phyloP scores from a whole-genome alignment of 345 rosid species.

The Salix koriyanagi region DNA sequence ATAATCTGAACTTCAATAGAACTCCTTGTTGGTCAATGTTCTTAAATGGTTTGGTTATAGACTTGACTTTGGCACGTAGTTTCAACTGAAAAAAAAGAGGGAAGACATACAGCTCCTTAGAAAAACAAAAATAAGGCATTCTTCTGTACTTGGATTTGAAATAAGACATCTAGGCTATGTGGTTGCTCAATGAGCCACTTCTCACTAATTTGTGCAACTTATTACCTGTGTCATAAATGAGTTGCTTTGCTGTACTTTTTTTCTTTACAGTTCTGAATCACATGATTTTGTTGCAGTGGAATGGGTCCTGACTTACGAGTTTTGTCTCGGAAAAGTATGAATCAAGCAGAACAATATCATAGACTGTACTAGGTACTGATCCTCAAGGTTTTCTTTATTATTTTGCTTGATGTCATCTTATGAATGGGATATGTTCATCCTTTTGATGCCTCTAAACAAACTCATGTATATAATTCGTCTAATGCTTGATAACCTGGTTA shows the following conservation, averaged over 20 bases:
- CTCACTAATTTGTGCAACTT: neutral
- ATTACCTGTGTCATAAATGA: neutral
- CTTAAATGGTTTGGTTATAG: no score
- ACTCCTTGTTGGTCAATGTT: no score
- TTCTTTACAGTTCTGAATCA: neutral
- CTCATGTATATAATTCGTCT: no score
- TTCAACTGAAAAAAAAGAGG: no score
- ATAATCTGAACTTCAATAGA: no score
- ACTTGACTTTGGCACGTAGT: neutral
- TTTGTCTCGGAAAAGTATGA: constrained; percentile 87
- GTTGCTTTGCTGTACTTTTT: neutral
- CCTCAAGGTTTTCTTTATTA: neutral
- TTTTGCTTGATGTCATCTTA: neutral
- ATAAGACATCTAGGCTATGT: neutral
- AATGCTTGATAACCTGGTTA: no score
- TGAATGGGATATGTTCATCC: no score
- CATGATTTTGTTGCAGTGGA: constrained; percentile 51
- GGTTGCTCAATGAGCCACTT: neutral
- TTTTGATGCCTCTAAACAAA: no score
- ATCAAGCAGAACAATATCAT: constrained; percentile 88
- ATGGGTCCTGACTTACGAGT: constrained; percentile 99
- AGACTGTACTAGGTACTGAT: constrained; percentile 63
- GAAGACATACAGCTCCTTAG: neutral
- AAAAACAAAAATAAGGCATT: no score
- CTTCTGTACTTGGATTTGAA: neutral